Evolutionary conservation across 2,329 filamentous ascomycete genomes (phyloP).

Genomic region (Cadophora sp.): DNA sequence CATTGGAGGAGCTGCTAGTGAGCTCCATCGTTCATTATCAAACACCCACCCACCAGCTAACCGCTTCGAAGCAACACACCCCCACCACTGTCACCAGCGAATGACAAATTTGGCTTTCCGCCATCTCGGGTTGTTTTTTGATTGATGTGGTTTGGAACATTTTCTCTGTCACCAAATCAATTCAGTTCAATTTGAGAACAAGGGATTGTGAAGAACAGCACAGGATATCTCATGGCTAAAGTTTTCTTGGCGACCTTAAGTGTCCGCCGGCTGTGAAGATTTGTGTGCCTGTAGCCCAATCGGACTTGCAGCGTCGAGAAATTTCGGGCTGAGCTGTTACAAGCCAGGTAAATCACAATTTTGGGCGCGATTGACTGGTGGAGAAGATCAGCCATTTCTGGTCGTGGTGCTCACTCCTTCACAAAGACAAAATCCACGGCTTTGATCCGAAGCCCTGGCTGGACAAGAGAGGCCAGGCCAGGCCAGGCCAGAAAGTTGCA

Average conservation of each 20-base stretch:
- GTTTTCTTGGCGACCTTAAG: neutral
- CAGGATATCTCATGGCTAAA: neutral
- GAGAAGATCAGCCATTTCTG: conserved; percentile 13
- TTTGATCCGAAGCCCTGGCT: conserved; percentile 28
- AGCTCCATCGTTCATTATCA: conserved; percentile 9
- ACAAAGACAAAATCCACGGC: conserved; percentile 16
- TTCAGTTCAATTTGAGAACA: neutral
- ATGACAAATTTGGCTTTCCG: neutral
- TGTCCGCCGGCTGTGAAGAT: neutral
- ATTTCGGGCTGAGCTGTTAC: conserved; percentile 4
- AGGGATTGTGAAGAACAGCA: neutral
- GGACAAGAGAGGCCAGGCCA: conserved; percentile 1
- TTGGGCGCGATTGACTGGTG: conserved; percentile 10
- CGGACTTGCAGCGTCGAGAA: neutral
- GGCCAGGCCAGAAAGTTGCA: too few species aligned
- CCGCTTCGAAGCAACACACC: conserved; percentile 4
- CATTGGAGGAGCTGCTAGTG: conserved; percentile 6
- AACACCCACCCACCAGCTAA: conserved; percentile 18
- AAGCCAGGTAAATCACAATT: conserved; percentile 1
- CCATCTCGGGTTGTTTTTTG: neutral
- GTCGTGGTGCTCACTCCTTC: neutral
- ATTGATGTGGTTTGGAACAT: neutral
- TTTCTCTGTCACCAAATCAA: neutral
- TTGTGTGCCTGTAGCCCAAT: conserved; percentile 1
- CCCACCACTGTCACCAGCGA: neutral